Conservation (phyloP, 1,284 basidiomycete genomes). For the Pisolithus thermaeus region DNA sequence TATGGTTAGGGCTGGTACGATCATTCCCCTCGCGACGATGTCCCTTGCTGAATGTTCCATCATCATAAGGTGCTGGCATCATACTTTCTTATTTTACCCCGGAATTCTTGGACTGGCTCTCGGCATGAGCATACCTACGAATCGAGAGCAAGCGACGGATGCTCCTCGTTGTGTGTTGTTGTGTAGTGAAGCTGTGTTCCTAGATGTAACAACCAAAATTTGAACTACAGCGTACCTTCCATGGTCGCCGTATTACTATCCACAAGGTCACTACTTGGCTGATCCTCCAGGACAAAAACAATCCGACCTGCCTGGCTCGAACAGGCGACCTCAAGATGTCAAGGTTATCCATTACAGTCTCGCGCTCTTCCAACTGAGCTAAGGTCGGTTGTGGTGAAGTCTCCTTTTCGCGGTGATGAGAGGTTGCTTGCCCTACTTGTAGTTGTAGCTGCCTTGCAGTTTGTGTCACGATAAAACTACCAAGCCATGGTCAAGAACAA, state of each 20-base stretch:
- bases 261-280: too few species aligned
- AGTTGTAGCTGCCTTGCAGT: too few species aligned
- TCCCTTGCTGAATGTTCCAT: conserved; percentile 2
- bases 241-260: too few species aligned
- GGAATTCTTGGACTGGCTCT: conserved; percentile 89
- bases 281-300: not conserved
- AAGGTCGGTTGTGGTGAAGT: conserved; percentile 6
- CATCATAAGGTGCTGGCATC: conserved; percentile 68
- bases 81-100: conserved; percentile 96
- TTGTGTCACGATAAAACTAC: too few species aligned
- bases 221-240: too few species aligned
- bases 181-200: too few species aligned
- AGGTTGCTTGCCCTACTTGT: too few species aligned
- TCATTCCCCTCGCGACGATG: not conserved
- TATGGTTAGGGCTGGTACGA: conserved; percentile 84
- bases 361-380: conserved; percentile 20
- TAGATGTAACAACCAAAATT: too few species aligned
- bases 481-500: conserved; percentile 55
- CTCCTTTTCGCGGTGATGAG: not conserved
- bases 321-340: conserved; percentile 38
- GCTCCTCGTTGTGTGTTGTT: not conserved
- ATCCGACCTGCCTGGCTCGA: conserved; percentile 41
- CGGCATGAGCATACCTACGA: conserved; percentile 30
- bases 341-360: conserved; percentile 13
- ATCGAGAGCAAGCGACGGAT: not conserved